Percentiles rank a stretch among this genome's conserved stretches.
Evolutionary conservation across 108 stramenopile species (phyloP).

Genomic region (Nannochloropsis gaditana): DNA sequence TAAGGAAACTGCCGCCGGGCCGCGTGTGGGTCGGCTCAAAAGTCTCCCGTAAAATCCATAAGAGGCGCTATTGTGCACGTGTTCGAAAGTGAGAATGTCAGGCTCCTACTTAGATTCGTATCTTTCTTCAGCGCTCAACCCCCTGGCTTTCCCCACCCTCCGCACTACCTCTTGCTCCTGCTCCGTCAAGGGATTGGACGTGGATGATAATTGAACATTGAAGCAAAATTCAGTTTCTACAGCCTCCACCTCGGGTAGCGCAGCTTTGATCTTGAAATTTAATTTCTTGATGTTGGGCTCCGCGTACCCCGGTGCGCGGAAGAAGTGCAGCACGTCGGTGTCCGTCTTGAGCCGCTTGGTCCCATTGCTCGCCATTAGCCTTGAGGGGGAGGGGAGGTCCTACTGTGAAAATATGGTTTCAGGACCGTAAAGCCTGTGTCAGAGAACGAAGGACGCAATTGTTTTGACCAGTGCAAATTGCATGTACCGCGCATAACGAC

Average conservation of each 20-base stretch:
- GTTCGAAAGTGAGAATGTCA: background rate
- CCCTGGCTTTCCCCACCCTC: background rate
- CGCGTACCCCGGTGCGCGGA: background rate
- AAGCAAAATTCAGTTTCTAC: constrained; percentile 49
- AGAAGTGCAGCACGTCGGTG: constrained; percentile 9
- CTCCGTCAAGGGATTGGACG: constrained; percentile 25
- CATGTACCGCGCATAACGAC: no score
- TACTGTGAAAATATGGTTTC: no score
- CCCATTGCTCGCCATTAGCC: background rate
- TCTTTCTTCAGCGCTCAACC: no score
- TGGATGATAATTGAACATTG: constrained; percentile 42
- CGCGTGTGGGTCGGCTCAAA: constrained; percentile 64
- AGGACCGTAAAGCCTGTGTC: no score
- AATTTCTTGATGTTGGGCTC: background rate
- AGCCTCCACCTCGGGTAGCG: constrained; percentile 15
- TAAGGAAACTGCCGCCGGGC: constrained; percentile 41
- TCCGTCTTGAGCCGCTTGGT: constrained; percentile 1
- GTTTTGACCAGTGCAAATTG: no score
- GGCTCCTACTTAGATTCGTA: no score
- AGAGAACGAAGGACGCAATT: no score
- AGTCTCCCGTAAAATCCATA: constrained; percentile 87
- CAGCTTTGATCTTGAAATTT: background rate
- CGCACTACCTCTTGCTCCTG: background rate
- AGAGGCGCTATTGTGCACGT: constrained; percentile 47
- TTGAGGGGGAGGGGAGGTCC: background rate